Evolutionary conservation across 441 rosid species (phyloP), one percentile per base, ranked within the genome.

Genomic region (Populus hybrid): DNA sequence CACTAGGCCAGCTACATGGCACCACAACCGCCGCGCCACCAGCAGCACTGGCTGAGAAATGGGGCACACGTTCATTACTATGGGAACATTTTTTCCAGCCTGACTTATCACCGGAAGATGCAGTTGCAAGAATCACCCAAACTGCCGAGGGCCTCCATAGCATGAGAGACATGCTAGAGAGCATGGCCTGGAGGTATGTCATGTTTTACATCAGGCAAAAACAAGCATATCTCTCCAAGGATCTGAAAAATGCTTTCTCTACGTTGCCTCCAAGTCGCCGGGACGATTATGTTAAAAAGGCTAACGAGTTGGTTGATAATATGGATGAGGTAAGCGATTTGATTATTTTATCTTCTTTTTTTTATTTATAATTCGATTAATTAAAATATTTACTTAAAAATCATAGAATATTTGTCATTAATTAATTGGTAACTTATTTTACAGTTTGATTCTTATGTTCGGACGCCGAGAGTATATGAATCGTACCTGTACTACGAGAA

Each of bases 181-280:
- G 81, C 57, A 95, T 95, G 99, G 87, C 97, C 3, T 93, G 99
- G 99, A 89, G 97, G 88, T 93, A 92, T 78, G 88, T 92, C 75
- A 85, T 95, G n/a, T 92, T 91, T 78, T 95, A 94, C 81, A 91
- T 92, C 24, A 74, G 99, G 76, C 66, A 90, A 30, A 95, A 95
- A 78, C 88, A 84, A 50, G 82, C 96, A 28, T 95, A 93, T 84
- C 95, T 95, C 23, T 85, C 89, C 67, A 90, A 91, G 86, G 99
- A 95, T 81, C 83, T 95, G 83, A 92, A 88, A 83, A 91, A 74
- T 59, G 99, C 92, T 10, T 82, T 89, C 87, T 42, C 77, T 18
- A 89, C 87, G 32, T 73, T 95, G 85, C 95, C 98, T 36, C 83
- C 86, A 78, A 84, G 66, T 32, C 90, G 86, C 75, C 78, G 86